A percentile compares a stretch with the other conserved stretches of the same genome.
These are phyloP conservation scores for Solanum megistacrolobum DNA, from an alignment of 257 asterid species.

Conservation along the genomic window DNA sequence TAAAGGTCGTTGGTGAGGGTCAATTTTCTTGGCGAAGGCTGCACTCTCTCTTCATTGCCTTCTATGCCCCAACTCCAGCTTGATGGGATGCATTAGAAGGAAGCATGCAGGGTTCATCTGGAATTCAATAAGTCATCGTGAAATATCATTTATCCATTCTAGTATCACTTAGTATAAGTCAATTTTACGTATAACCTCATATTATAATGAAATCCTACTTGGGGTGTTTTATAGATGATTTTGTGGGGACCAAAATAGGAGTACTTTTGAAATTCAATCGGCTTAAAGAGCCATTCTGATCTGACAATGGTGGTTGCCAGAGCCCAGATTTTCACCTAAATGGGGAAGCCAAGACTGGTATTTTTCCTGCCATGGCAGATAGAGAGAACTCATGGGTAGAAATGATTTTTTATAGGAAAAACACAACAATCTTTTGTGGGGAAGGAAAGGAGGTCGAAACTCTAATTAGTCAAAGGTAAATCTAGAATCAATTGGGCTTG, in stretches of 20 bases:
- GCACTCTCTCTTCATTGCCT: background rate
- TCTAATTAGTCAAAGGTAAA: background rate
- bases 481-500: background rate
- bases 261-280: background rate
- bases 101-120: background rate
- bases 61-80: background rate
- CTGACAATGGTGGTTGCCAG: background rate
- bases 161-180: background rate
- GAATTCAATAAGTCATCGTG: background rate
- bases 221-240: background rate
- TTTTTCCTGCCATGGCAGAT: background rate
- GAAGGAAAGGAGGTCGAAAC: background rate
- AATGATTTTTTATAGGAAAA: background rate
- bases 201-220: background rate
- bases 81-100: background rate
- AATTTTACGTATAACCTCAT: background rate
- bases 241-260: background rate
- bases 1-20: background rate
- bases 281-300: background rate
- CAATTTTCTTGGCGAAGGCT: background rate
- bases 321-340: background rate
- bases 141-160: background rate
- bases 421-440: background rate
- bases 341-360: background rate
- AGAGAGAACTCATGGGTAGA: background rate